Conservation (phyloP, 1,139 yeast species). For the Geotrichum macrosporum region DNA sequence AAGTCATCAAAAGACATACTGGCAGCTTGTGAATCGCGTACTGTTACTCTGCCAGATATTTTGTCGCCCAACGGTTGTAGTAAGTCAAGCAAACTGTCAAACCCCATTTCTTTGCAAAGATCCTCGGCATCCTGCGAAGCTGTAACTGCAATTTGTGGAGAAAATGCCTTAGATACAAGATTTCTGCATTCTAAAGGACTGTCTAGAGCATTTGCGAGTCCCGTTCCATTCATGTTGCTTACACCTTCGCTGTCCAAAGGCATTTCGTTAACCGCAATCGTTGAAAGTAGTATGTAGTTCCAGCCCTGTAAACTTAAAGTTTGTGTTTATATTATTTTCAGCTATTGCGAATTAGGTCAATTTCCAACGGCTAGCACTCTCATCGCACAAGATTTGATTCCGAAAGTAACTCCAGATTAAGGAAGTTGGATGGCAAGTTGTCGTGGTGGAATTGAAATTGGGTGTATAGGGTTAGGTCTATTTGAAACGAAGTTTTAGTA, state of each 20-base stretch:
- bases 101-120: slow-evolving; percentile 41
- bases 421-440: neutral
- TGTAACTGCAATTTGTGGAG: slow-evolving; percentile 56
- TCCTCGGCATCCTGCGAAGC: slow-evolving; percentile 51
- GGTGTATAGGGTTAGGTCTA: neutral
- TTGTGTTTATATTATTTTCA: no score
- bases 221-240: neutral
- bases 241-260: neutral
- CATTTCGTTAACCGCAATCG: no score
- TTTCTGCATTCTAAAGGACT: slow-evolving; percentile 22
- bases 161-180: slow-evolving; percentile 43
- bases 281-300: no score
- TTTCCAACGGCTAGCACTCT: no score
- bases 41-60: slow-evolving; percentile 41
- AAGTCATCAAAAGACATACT: slow-evolving; percentile 35
- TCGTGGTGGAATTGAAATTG: neutral
- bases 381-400: no score
- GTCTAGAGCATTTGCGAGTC: slow-evolving; percentile 3
- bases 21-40: slow-evolving; percentile 40
- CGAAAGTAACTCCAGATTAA: no score
- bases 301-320: no score
- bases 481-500: neutral
- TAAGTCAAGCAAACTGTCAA: slow-evolving; percentile 40
- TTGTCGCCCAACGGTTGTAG: slow-evolving; percentile 43
- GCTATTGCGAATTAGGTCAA: neutral